Base-by-base conservation (phyloP, 495 filamentous ascomycete genomes). In the Neurospora intermedia region DNA sequence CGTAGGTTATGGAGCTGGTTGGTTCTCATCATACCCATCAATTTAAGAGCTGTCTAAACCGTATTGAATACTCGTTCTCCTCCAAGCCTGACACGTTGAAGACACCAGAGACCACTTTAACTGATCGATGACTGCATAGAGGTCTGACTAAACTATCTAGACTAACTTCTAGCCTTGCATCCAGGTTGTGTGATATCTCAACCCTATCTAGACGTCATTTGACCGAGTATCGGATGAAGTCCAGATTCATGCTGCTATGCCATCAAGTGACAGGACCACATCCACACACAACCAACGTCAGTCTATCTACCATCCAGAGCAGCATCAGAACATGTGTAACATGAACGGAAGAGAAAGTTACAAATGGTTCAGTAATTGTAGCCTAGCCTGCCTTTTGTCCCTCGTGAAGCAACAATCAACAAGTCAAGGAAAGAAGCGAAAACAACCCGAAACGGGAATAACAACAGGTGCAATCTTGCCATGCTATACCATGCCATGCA, bases 401-500 rank as follows among this genome's bases (percentile, higher is more conserved):
- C 15, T 38, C 69, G 6, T 70, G 3, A 39, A 70, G 69, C n/a
- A 31, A 70, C 41, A 43, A 43, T 59, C 20, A 27, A 43, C 69
- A 70, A 27, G 35, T 8, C 38, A 43, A 43, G 69, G 41, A 27
- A 43, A 39, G 35, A 70, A 70, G 35, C 20, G 35, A 43, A 40
- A 20, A 39, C 35, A 43, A 23, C 2, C 35, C 15, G 7, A 27
- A 70, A 23, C 10, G 23, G 10, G 46, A 20, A 70, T 8, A 35
- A 66, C 54, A 15, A 35, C 54, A 27, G 31, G 54, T 66, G 54
- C 54, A 66, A 66, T 66, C 54, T 66, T 66, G 54, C 54, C 54
- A 66, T 66, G 54, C 54, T 66, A 70, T 70, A 70, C 69, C 69
- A 41, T 70, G 72, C 42, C 48, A 46, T 35, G 23, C 48, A 43